A percentile compares a stretch with the other conserved stretches of the same genome.
These are phyloP conservation scores for Stentor coeruleus DNA, from an alignment of 73 alveolate species.

Conservation along the genomic window DNA sequence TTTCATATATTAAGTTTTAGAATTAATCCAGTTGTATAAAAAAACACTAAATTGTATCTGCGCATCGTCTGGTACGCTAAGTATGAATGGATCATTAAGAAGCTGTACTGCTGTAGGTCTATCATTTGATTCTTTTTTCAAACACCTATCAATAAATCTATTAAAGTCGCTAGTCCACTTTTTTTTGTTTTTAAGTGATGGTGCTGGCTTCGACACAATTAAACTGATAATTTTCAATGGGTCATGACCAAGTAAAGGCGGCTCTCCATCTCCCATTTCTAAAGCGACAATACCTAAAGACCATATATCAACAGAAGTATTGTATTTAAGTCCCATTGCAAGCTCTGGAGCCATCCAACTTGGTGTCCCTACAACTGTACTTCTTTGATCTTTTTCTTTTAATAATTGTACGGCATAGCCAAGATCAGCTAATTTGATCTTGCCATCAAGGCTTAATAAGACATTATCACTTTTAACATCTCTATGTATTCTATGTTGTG, in stretches of 20 bases:
- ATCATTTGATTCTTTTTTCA: not conserved
- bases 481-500: conserved; percentile 78
- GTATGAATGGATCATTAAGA: not conserved
- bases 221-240: not conserved
- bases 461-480: conserved; percentile 82
- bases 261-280: conserved; percentile 51
- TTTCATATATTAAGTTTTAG: too few species aligned
- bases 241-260: conserved; percentile 23
- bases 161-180: not conserved
- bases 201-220: not conserved
- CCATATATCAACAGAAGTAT: conserved; percentile 60
- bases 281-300: conserved; percentile 65
- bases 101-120: not conserved
- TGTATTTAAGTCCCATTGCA: conserved; percentile 38
- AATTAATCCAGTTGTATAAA: not conserved
- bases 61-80: not conserved
- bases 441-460: conserved; percentile 62
- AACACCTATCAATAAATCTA: not conserved
- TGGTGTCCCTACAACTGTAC: conserved; percentile 41
- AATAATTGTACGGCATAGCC: conserved; percentile 54
- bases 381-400: conserved; percentile 31
- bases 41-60: not conserved
- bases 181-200: not conserved
- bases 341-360: conserved; percentile 42
- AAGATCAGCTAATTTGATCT: conserved; percentile 76